Percentiles rank a stretch among this genome's conserved stretches.
Evolutionary conservation across 2,329 filamentous ascomycete species (phyloP).

Genomic region (Colletotrichum sojae): DNA sequence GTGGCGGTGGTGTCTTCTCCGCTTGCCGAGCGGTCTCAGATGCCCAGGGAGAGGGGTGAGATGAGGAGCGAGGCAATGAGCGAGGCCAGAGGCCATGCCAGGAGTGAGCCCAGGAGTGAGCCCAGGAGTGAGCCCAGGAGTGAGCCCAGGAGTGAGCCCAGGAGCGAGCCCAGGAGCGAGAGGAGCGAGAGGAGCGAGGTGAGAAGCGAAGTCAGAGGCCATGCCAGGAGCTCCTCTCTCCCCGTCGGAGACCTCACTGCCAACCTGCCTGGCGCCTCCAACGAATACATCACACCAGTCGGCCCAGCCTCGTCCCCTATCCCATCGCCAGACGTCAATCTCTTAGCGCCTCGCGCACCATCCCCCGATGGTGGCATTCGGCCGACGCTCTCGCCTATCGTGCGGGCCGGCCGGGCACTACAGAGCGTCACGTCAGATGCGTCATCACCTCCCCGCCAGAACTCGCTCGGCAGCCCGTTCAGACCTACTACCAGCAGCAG

Average conservation of each 20-base stretch:
- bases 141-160: background rate
- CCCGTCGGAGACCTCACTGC: conserved; percentile 28
- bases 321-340: conserved; percentile 40
- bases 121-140: background rate
- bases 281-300: conserved; percentile 51
- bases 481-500: conserved; percentile 46
- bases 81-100: background rate
- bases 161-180: background rate
- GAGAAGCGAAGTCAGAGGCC: background rate
- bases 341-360: conserved; percentile 36
- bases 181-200: conserved; percentile 1
- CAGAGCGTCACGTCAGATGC: conserved; percentile 73
- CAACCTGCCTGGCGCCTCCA: conserved; percentile 14
- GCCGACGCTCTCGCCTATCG: conserved; percentile 68
- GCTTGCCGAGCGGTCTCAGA: background rate
- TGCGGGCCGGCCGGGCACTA: conserved; percentile 69
- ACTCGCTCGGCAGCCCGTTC: conserved; percentile 70
- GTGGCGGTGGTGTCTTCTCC: background rate
- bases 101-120: background rate
- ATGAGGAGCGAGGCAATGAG: background rate
- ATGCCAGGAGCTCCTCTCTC: conserved; percentile 28
- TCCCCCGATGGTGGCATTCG: conserved; percentile 51
- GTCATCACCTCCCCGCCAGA: conserved; percentile 67
- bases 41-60: background rate
- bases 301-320: conserved; percentile 56